Evolutionary conservation across 192 early-diverging fungal species (phyloP), one percentile per base, ranked within the genome.

Genomic region (Coemansia sp.): DNA sequence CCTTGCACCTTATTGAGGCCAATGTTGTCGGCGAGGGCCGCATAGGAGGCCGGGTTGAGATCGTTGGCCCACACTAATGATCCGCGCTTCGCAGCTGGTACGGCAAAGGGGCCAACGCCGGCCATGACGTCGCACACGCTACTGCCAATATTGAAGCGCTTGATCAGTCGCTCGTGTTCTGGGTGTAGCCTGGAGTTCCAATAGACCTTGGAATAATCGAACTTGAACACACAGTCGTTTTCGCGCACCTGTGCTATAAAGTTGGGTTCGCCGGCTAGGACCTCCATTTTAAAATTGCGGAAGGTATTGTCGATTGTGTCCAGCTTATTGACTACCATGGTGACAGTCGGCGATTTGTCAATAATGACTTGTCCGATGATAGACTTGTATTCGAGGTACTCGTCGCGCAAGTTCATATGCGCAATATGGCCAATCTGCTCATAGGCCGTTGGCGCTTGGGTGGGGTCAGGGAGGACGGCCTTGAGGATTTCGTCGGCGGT

Each of bases 101-200:
- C 53, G 0, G 95, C 93, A 83, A 98, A 99, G 14, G 97, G 97
- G 0, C 93, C 97, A 1, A 98, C 93, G n/a, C 97, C 97, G 9
- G 91, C 96, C 85, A 99, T 91, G 3, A 96, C 94, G 77, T 99
- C 97, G 65, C 95, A 97, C 8, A 99, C 79, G 40, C 85, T 81
- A 23, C 92, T 87, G 3, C 85, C 87, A 42, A 71, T 62, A 16
- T 80, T 73, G 75, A 99, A 99, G 63, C 74, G 48, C 34, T 82
- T 79, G 23, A 96, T 91, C n/a, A 99, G 70, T 34, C 98, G 89
- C 38, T 94, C 90, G 62, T 99, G 98, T 67, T 99, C 98, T 0
- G 85, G 78, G 65, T 98, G 95, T 56, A 99, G 85, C 10, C 98
- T 87, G 5, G 95, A 97, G 84, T 99, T 99, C 98, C 98, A 99